Percentiles rank a stretch among this genome's conserved stretches.
These are phyloP conservation scores for Erodium chrysanthum DNA, from an alignment of 441 rosid species.

Conservation along the genomic window DNA sequence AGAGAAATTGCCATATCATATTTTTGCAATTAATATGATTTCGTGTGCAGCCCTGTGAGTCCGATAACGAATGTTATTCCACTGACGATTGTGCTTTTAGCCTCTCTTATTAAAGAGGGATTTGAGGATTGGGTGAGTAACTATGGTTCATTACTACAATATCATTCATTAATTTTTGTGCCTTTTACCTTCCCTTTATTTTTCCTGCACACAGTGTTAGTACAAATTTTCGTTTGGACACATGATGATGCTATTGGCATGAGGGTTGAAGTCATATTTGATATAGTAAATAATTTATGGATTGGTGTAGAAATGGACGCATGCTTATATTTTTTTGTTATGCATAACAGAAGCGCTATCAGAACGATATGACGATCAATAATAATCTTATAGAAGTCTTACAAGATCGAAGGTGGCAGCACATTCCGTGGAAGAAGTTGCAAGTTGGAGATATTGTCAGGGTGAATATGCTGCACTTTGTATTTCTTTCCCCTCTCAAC, in stretches of 20 bases:
- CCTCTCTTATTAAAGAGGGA: conserved; percentile 94
- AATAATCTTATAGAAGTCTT: conserved; percentile 64
- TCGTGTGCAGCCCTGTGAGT: conserved; percentile 74
- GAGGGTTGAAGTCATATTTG: conserved; percentile 10
- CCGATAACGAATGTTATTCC: conserved; percentile 92
- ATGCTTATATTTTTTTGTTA: conserved; percentile 1
- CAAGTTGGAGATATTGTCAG: conserved; percentile 92
- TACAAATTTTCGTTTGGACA: neutral
- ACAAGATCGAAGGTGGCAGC: conserved; percentile 71
- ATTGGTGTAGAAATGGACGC: neutral
- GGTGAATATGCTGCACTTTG: conserved; percentile 34
- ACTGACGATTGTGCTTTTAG: conserved; percentile 83
- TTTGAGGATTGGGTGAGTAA: conserved; percentile 94
- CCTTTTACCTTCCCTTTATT: neutral
- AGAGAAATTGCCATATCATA: neutral
- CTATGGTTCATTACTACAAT: conserved; percentile 16
- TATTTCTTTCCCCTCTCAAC: neutral
- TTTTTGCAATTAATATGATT: conserved; percentile 1
- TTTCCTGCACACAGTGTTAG: conserved; percentile 8
- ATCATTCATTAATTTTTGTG: neutral
- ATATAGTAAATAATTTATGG: neutral
- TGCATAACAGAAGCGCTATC: conserved; percentile 79
- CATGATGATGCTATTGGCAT: neutral
- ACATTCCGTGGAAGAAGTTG: conserved; percentile 79
- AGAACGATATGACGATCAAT: conserved; percentile 90